Evolutionary conservation across 1,284 basidiomycete genomes (phyloP), one percentile per base, ranked within the genome.

Genomic region (Rhodotorula sp.): DNA sequence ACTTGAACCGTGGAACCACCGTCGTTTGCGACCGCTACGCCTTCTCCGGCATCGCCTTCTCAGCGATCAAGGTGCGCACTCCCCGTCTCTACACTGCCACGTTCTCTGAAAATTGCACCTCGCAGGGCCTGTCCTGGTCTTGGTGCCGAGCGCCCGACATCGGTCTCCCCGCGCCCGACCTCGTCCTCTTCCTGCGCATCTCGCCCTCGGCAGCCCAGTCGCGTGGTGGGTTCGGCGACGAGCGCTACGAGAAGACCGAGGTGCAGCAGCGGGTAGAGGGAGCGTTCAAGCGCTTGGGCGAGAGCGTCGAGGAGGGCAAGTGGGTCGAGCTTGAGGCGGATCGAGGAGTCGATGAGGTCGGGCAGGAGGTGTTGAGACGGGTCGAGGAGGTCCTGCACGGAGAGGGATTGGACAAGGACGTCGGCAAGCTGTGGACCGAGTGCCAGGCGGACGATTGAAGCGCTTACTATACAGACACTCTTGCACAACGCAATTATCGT

Each of bases 11-110:
- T 0, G 94, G 94, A 0, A 89, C 88, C 12, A 87, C 87, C 0
- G 84, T 99, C 78, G 83, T 99, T 46, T 93, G 92, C 78, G 96
- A 99, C 81, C 88, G 97, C 50, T 99, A 99, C 81, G 92, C 94
- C 0, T 99, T 97, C 82, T 97, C 94, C 2, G 97, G 96, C 1
- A 91, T 96, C 74, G 95, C 94, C 2, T 99, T 97, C 82, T 92
- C 93, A 1, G 88, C 89, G 9, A 89, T 93, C 61, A 98, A 98
- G 81, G 87, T 85, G 61, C 50, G 77, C 54, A 8, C 41, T 16
- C 5, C 27, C 52, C 52, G 41, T 8, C 3, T 16, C 19, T 46
- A 41, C 64, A 4, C 16, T 27, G 52, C 42, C 54, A 7, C 44
- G 25, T 27, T 25, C 69, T 61, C 50, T 52, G 4, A 23, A 13